Conservation (phyloP, 2,329 filamentous ascomycete genomes). For the Paramyrothecium sp. region DNA sequence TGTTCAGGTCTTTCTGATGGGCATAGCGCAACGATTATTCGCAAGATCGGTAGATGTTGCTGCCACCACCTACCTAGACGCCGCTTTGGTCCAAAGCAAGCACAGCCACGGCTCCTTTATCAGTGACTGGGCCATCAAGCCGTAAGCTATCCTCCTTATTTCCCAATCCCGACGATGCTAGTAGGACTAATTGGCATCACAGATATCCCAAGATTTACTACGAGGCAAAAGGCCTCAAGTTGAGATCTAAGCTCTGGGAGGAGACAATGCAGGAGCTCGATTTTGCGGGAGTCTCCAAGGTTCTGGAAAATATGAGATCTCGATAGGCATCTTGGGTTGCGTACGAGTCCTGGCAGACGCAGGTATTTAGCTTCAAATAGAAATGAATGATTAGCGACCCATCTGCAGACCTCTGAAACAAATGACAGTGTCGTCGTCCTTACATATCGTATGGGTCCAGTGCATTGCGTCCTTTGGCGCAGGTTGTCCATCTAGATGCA, state of each 20-base stretch:
- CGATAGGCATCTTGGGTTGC: neutral
- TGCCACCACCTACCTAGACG: constrained; percentile 16
- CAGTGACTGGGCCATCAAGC: constrained; percentile 20
- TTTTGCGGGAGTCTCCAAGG: constrained; percentile 23
- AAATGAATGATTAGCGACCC: too few species aligned
- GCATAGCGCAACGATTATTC: constrained; percentile 6
- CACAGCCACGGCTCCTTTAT: constrained; percentile 20
- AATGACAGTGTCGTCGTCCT: too few species aligned
- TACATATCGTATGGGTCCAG: too few species aligned
- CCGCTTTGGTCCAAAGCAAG: constrained; percentile 15
- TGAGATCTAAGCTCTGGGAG: constrained; percentile 35
- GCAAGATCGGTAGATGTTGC: constrained; percentile 13
- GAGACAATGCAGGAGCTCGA: constrained; percentile 34
- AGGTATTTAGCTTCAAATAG: too few species aligned
- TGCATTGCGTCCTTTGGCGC: too few species aligned
- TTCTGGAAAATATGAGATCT: constrained; percentile 7
- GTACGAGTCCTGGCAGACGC: too few species aligned
- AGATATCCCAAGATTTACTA: constrained; percentile 32
- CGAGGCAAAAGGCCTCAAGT: constrained; percentile 26
- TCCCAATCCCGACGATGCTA: neutral
- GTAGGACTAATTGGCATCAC: neutral
- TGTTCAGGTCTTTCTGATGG: constrained; percentile 8
- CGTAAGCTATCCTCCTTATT: constrained; percentile 12
- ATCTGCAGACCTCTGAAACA: too few species aligned
- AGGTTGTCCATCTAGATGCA: too few species aligned